phyloP scores from a whole-genome alignment of 106 monocot genomes.

The Triglochin maritima region DNA sequence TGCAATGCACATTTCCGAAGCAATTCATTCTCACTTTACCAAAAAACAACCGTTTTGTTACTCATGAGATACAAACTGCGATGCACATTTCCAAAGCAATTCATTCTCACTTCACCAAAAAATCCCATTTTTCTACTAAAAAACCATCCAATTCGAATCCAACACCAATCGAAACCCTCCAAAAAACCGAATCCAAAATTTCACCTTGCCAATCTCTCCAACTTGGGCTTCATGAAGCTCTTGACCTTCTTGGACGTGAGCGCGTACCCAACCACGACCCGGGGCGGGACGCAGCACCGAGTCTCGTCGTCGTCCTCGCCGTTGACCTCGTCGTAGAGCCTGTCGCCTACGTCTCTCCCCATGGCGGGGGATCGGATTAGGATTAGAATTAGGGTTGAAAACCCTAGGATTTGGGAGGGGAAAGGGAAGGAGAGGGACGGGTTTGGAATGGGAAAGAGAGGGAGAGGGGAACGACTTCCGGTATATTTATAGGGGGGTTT shows the following conservation, averaged over 20 bases:
- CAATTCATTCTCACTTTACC: background rate
- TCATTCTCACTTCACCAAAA: background rate
- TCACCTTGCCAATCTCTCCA: conserved; percentile 70
- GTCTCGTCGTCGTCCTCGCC: too few relatives aligned
- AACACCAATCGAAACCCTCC: background rate
- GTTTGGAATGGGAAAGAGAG: too few relatives aligned
- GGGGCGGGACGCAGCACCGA: background rate
- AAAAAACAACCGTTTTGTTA: background rate
- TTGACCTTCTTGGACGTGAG: conserved; percentile 91
- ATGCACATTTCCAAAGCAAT: background rate
- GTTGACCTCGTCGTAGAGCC: too few relatives aligned
- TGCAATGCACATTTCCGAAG: background rate
- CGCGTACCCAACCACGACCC: conserved; percentile 77
- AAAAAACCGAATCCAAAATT: background rate
- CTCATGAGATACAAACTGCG: background rate
- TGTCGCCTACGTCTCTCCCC: too few relatives aligned
- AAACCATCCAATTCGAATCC: background rate
- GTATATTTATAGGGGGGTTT: too few relatives aligned
- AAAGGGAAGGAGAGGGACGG: background rate
- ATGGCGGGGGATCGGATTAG: too few relatives aligned
- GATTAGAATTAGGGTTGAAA: background rate
- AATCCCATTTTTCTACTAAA: background rate
- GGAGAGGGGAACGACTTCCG: too few relatives aligned
- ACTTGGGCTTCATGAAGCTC: conserved; percentile 91
- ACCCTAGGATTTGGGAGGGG: background rate